Base-by-base conservation (phyloP, 1,284 basidiomycete species). In the Vanrija sp. region DNA sequence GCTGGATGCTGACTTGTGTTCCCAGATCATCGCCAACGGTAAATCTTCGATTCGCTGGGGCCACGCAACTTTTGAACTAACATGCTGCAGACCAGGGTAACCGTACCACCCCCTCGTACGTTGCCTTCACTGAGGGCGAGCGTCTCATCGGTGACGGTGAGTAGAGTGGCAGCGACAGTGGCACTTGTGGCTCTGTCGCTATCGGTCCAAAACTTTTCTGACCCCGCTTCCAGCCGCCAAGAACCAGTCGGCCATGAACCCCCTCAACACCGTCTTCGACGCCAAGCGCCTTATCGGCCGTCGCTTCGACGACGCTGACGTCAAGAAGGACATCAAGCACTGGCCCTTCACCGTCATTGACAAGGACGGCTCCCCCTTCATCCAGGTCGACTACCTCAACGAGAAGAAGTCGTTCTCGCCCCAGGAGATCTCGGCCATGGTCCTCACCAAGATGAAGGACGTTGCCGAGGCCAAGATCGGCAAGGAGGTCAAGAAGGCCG, bases 401-500 rank as follows among this genome's bases (percentile, higher is more conserved):
- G 92, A 96, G 80, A 80, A 82, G 65, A 96, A 97, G 81, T 85
- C 87, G 78, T 78, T 77, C 57, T 61, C 56, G 5, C 60, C 77
- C 43, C 74, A 78, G 63, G 76, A 78, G 61, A 71, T 78, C 66
- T 89, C 86, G 54, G 91, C 94, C 56, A 98, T 98, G 95, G 85
- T 98, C 69, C 80, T 98, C 60, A 82, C 78, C 60, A 98, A 98
- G 84, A 98, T 98, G 94, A 98, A 98, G 85, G 95, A 98, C 82
- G 98, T 91, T 45, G 95, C 95, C 61, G 95, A 98, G 83, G 91
- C 93, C 21, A 97, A 97, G 80, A 87, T 98, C 57, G 94, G 93
- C 65, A 84, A 93, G 76, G 89, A 92, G 78, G 95, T 98, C 76
- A 94, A 91, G 52, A 91, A 98, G 79, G 92, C 95, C 60, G 94